Evolutionary conservation across 2,329 filamentous ascomycete species (phyloP), one percentile per base, ranked within the genome.

Genomic region (Aureobasidium zeae): DNA sequence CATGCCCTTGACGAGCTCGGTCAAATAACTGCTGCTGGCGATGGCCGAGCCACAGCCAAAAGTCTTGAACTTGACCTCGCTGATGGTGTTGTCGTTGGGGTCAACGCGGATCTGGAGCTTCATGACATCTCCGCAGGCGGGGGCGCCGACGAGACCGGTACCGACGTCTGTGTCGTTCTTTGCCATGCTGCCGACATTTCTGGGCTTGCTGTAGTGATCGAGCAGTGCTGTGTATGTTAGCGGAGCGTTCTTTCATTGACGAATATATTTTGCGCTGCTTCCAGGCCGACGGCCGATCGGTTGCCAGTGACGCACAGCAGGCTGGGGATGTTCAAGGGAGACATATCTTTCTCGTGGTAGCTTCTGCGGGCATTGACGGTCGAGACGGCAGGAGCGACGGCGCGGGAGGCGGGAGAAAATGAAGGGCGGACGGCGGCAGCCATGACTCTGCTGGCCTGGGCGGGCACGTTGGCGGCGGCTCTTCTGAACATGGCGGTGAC

Each of bases 31-130:
- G 48, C 84, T 93, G 51, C 83, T 89, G 31, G 91, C 91, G 65
- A 98, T 98, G 52, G 91, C 91, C 21, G 81, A 87, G 44, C 88
- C 88, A 63, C 88, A 95, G 39, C 88, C 88, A 61, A 95, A 95
- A 0, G 88, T 95, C 79, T 95, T 95, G 77, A 95, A 95, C 68
- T 93, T 91, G 62, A 94, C 88, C 56, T 95, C 89, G 56, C 80
- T 81, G 62, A 95, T 95, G 55, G 80, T 89, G 63, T 91, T 85
- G 57, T 79, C 86, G 55, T 82, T 74, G 52, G 85, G 84, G 67
- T 95, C 87, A 57, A 95, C 88, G 47, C 86, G 81, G 66, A 94
- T 94, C 70, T 93, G 85, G 24, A 94, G 74, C 66, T 91, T 91
- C 83, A 94, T 93, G 49, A 94, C 86, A 63, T 94, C 86, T 65